Percentiles rank a stretch among this genome's conserved stretches.
Conservation (phyloP, 257 asterid genomes). For the Eustoma russellianum region DNA sequence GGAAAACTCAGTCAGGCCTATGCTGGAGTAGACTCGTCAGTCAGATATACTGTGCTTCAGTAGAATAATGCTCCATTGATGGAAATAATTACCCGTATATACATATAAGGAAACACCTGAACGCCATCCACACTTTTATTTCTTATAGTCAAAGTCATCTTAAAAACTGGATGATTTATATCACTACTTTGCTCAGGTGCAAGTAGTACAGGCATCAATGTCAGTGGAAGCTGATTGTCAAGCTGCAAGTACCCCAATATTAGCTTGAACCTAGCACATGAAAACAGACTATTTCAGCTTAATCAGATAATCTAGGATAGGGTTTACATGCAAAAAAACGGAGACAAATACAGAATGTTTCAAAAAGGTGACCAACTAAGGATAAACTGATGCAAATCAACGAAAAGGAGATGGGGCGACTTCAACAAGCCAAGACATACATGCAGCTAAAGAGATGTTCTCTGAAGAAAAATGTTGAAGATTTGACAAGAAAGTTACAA, state of each 20-base stretch:
- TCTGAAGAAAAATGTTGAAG: too few species aligned
- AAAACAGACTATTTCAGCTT: neutral
- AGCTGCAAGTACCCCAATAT: conserved; percentile 82
- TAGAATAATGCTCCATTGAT: neutral
- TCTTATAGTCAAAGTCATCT: conserved; percentile 76
- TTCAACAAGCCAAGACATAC: too few species aligned
- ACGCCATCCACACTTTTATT: conserved; percentile 73
- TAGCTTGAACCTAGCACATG: conserved; percentile 66
- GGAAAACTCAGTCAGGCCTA: conserved; percentile 13
- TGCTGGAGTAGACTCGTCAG: neutral
- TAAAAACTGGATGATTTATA: conserved; percentile 77
- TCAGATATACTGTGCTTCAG: neutral
- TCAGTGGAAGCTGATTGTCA: conserved; percentile 92
- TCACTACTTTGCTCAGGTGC: conserved; percentile 85
- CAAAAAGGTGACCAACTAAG: too few species aligned
- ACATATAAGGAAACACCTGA: conserved; percentile 82
- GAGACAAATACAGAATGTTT: too few species aligned
- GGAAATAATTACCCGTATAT: conserved; percentile 53
- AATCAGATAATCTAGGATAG: too few species aligned
- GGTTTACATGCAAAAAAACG: too few species aligned
- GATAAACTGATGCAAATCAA: too few species aligned
- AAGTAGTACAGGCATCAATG: conserved; percentile 86
- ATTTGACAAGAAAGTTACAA: too few species aligned
- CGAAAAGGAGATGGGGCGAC: too few species aligned
- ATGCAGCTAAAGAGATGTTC: too few species aligned